These are phyloP conservation scores for Diplosphaera chodatii DNA, from an alignment of 139 green algal genomes.

Conservation along the genomic window DNA sequence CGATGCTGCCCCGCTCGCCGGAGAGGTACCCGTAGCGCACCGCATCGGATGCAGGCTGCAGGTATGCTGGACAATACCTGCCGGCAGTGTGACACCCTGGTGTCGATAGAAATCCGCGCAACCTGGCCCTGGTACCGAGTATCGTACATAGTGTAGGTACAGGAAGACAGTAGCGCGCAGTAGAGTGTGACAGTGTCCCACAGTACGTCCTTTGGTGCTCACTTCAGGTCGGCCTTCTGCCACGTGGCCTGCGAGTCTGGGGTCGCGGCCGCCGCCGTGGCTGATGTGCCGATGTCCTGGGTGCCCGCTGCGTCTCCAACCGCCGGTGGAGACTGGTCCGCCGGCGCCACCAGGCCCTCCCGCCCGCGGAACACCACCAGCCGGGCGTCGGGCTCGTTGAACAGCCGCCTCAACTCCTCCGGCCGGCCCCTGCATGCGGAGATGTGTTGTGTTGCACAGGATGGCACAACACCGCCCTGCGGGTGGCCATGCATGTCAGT, in stretches of 20 bases:
- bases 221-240: neutral
- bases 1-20: neutral
- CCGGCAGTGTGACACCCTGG: too few species aligned
- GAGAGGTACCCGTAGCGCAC: neutral
- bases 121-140: too few species aligned
- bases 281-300: too few species aligned
- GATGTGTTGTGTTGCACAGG: too few species aligned
- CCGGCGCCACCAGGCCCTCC: conserved; percentile 9
- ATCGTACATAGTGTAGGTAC: too few species aligned
- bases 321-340: neutral
- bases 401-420: conserved; percentile 6
- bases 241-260: neutral
- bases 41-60: neutral
- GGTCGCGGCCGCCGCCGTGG: neutral
- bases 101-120: too few species aligned
- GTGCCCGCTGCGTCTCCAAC: neutral
- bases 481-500: too few species aligned
- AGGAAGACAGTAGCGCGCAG: too few species aligned
- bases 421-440: too few species aligned
- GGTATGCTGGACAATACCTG: neutral
- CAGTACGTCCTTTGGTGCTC: too few species aligned
- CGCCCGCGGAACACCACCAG: conserved; percentile 10
- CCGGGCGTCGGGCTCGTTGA: conserved; percentile 1
- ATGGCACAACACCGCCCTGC: too few species aligned
- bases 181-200: too few species aligned